Conservation (phyloP, 2,329 filamentous ascomycete genomes). For the Rhynchosporium agropyri region DNA sequence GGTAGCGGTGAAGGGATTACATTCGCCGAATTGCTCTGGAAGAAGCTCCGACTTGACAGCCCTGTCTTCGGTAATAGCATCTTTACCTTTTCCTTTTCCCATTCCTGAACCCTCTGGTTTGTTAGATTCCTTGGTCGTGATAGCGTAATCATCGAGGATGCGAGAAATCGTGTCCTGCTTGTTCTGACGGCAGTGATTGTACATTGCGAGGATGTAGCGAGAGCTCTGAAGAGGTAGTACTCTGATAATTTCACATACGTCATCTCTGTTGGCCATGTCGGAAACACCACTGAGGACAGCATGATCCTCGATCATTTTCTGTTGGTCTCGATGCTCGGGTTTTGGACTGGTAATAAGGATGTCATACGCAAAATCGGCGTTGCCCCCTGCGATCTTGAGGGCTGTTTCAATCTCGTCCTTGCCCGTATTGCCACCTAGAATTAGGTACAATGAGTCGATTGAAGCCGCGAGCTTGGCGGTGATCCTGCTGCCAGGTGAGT, state of each 20-base stretch:
- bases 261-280: no score
- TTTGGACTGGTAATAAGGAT: not conserved
- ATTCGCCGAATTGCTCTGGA: not conserved
- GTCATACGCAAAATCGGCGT: not conserved
- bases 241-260: not conserved
- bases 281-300: not conserved
- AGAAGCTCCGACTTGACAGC: not conserved
- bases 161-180: not conserved
- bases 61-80: not conserved
- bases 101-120: not conserved
- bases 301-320: not conserved
- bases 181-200: not conserved
- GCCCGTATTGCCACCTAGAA: not conserved
- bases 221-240: not conserved
- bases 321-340: not conserved
- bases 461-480: not conserved
- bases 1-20: not conserved
- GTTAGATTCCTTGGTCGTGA: not conserved
- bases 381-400: not conserved
- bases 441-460: not conserved
- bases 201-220: not conserved
- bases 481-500: not conserved
- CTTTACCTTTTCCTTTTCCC: not conserved
- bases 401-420: not conserved
- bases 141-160: not conserved